Evolutionary conservation across 1,139 yeast species (phyloP).

Genomic region (Kodamaea ohmeri): DNA sequence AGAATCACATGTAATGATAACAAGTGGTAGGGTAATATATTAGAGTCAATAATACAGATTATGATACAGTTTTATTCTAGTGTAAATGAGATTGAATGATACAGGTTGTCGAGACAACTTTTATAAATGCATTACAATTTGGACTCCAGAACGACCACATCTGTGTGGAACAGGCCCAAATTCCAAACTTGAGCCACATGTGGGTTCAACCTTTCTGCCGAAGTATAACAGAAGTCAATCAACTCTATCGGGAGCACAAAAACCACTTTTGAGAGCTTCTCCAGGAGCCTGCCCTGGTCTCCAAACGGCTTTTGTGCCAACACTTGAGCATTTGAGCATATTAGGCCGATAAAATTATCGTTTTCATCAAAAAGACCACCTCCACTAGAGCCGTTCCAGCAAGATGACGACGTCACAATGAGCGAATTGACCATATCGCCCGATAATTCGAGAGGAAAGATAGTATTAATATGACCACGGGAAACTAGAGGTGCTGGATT

Average conservation of each 20-base stretch:
- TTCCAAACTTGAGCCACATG: conserved; percentile 16
- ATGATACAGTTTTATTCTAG: too few relatives aligned
- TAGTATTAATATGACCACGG: conserved; percentile 41
- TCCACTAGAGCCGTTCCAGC: conserved; percentile 80
- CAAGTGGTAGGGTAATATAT: too few relatives aligned
- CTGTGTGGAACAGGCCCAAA: conserved; percentile 16
- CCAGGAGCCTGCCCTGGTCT: conserved; percentile 10
- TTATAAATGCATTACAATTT: too few relatives aligned
- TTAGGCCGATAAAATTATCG: conserved; percentile 48
- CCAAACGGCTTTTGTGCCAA: conserved; percentile 10
- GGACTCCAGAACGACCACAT: conserved; percentile 13
- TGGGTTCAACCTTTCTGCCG: conserved; percentile 8
- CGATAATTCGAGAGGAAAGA: conserved; percentile 13
- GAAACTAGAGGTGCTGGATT: conserved; percentile 41
- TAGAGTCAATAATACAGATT: too few relatives aligned
- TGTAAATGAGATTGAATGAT: too few relatives aligned
- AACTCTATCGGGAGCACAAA: conserved; percentile 17
- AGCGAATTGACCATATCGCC: conserved; percentile 27
- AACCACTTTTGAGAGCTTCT: conserved; percentile 16
- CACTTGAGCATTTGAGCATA: conserved; percentile 61
- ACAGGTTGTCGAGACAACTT: too few relatives aligned
- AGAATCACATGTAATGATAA: too few relatives aligned
- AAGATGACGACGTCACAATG: conserved; percentile 55
- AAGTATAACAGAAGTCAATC: conserved; percentile 15
- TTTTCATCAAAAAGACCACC: conserved; percentile 50